These are phyloP conservation scores for Yarrowia osloensis DNA, from an alignment of 805 yeast species.

Conservation along the genomic window DNA sequence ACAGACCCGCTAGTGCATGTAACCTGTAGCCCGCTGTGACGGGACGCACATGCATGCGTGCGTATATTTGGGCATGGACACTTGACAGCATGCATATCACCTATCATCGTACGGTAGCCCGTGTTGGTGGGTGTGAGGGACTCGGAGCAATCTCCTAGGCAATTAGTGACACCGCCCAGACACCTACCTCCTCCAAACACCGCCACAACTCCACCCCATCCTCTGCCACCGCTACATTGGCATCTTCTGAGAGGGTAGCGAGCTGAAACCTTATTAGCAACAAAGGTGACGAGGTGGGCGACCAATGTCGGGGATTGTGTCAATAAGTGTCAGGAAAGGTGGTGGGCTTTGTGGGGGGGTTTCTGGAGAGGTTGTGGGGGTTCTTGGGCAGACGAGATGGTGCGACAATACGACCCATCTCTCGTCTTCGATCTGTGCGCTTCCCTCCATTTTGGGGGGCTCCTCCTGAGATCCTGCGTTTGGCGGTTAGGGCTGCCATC, in stretches of 20 bases:
- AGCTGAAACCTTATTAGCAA: background rate
- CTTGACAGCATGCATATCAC: background rate
- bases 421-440: too few species aligned
- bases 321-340: background rate
- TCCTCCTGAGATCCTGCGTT: background rate
- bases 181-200: too few species aligned
- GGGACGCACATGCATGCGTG: slow-evolving; percentile 19
- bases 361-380: too few species aligned
- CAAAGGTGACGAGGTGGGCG: slow-evolving; percentile 20
- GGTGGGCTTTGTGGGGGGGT: background rate
- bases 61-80: background rate
- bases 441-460: too few species aligned
- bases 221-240: background rate
- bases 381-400: too few species aligned
- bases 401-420: too few species aligned
- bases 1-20: slow-evolving; percentile 10
- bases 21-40: background rate
- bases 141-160: too few species aligned
- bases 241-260: background rate
- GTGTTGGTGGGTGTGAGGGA: too few species aligned
- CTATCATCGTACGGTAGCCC: background rate
- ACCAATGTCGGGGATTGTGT: background rate
- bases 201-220: too few species aligned
- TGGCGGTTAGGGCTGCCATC: background rate
- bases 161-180: too few species aligned